These are phyloP conservation scores for Exophiala sp. DNA, from an alignment of 2,329 filamentous ascomycete genomes.

Conservation along the genomic window DNA sequence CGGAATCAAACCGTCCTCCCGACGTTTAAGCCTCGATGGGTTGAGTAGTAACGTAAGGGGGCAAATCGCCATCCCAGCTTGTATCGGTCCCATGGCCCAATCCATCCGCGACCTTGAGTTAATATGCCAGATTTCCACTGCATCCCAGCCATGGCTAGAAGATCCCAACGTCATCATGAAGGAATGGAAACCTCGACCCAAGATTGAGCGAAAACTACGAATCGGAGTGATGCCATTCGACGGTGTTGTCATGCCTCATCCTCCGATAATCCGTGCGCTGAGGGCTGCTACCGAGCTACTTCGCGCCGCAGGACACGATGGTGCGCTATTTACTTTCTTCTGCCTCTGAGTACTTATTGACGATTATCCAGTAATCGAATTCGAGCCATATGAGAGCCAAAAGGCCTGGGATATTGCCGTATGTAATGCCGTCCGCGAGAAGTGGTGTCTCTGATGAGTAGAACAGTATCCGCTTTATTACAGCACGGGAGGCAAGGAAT, in stretches of 20 bases:
- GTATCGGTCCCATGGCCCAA: constrained; percentile 54
- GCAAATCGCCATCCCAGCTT: constrained; percentile 38
- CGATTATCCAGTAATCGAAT: constrained; percentile 15
- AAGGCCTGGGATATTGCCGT: constrained; percentile 44
- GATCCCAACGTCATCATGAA: not conserved
- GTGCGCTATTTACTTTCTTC: constrained; percentile 36
- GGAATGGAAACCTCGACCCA: not conserved
- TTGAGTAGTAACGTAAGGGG: constrained; percentile 20
- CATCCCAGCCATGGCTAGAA: constrained; percentile 48
- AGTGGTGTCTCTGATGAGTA: too few relatives aligned
- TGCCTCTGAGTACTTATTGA: too few relatives aligned
- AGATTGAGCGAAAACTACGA: constrained; percentile 38
- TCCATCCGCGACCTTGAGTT: constrained; percentile 46
- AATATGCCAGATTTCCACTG: constrained; percentile 48
- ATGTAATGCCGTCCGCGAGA: not conserved
- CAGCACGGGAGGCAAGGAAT: constrained; percentile 56
- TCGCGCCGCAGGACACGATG: constrained; percentile 45
- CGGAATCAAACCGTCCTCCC: constrained; percentile 34
- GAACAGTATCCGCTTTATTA: constrained; percentile 47
- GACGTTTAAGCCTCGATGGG: constrained; percentile 32
- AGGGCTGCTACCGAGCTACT: constrained; percentile 43
- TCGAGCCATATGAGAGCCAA: constrained; percentile 44
- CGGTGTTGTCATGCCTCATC: constrained; percentile 61
- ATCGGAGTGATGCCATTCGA: constrained; percentile 65
- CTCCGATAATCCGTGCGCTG: constrained; percentile 55